Evolutionary conservation across 169 alveolate genomes (phyloP).

Genomic region (Plasmodium gaboni): DNA sequence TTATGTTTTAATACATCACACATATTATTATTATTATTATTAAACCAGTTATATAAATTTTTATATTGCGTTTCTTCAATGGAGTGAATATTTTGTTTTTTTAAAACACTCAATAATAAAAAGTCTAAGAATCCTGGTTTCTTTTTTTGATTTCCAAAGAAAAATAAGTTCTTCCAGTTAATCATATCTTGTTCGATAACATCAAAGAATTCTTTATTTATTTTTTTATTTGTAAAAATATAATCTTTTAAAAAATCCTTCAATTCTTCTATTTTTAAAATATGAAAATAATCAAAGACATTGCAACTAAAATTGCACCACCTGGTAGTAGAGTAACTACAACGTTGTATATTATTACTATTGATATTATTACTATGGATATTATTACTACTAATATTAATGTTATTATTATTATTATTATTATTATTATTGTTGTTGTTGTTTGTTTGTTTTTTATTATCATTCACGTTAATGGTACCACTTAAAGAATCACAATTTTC

Average conservation of each 20-base stretch:
- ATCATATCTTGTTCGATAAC: slow-evolving; percentile 42
- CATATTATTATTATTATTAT: neutral
- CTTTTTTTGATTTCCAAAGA: neutral
- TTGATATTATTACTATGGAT: no score
- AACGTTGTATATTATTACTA: no score
- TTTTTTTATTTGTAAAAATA: slow-evolving; percentile 11
- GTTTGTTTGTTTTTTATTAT: no score
- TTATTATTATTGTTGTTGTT: no score
- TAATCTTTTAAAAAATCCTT: slow-evolving; percentile 22
- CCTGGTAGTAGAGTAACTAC: no score
- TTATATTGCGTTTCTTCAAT: neutral
- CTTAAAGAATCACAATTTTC: neutral
- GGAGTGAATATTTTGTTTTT: slow-evolving; percentile 15
- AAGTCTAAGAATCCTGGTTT: neutral
- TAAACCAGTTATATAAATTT: slow-evolving; percentile 31
- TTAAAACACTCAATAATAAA: slow-evolving; percentile 37
- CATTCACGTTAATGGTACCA: no score
- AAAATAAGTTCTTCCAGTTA: neutral
- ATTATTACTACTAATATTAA: no score
- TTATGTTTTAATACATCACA: no score
- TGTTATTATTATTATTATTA: no score
- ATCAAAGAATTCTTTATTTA: slow-evolving; percentile 34
- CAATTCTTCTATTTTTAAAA: slow-evolving; percentile 17
- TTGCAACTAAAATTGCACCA: no score
- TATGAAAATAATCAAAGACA: neutral